Conservation (phyloP, 129 eudicot species). For the Ambrosia artemisiifolia region DNA sequence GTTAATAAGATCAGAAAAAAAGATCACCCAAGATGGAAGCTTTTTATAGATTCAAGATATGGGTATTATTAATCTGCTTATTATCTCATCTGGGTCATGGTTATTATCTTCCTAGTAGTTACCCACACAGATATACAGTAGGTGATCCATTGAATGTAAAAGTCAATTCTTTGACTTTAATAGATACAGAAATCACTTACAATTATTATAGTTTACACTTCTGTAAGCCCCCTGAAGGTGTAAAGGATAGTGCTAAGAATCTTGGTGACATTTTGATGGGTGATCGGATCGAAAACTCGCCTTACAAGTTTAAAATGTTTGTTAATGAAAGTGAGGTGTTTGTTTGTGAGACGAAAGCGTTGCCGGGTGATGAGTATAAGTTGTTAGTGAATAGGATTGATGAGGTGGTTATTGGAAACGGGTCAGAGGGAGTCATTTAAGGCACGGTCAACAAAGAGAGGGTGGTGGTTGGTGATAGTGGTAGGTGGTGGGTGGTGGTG, state of each 20-base stretch:
- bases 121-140: slow-evolving; percentile 57
- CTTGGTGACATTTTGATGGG: slow-evolving; percentile 72
- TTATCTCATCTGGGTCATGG: slow-evolving; percentile 32
- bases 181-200: slow-evolving; percentile 60
- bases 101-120: slow-evolving; percentile 39
- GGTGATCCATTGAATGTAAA: slow-evolving; percentile 34
- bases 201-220: slow-evolving; percentile 69
- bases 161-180: slow-evolving; percentile 60
- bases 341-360: slow-evolving; percentile 56
- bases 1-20: slow-evolving; percentile 5
- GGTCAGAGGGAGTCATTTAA: too few relatives aligned
- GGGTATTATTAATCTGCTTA: slow-evolving; percentile 29
- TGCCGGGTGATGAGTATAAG: slow-evolving; percentile 52
- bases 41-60: slow-evolving; percentile 25
- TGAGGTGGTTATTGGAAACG: too few relatives aligned
- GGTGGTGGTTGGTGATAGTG: too few relatives aligned
- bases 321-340: slow-evolving; percentile 52
- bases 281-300: slow-evolving; percentile 72
- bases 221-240: slow-evolving; percentile 61
- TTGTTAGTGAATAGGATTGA: slow-evolving; percentile 58
- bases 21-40: slow-evolving; percentile 22
- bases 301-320: slow-evolving; percentile 59
- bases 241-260: slow-evolving; percentile 68
- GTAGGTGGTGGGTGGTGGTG: too few relatives aligned
- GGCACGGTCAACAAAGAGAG: too few relatives aligned